Evolutionary conservation across 2,329 filamentous ascomycete species (phyloP).

Genomic region (Chrysoporthe puriensis): DNA sequence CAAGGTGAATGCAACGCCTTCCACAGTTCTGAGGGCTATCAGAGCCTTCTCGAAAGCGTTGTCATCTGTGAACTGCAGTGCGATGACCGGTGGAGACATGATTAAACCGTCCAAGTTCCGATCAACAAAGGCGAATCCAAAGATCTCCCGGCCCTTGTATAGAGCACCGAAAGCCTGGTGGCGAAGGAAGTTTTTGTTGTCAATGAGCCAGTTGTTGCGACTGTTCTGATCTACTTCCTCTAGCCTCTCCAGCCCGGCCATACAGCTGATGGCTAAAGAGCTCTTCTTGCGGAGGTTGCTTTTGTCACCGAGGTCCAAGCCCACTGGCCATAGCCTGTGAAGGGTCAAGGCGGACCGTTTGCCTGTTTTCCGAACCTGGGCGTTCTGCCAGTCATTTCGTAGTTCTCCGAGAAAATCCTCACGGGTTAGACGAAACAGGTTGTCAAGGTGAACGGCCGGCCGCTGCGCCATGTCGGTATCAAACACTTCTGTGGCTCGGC

Average conservation of each 20-base stretch:
- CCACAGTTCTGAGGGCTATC: conserved; percentile 41
- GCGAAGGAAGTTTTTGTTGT: conserved; percentile 55
- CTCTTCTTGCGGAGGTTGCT: conserved; percentile 37
- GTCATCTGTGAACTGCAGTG: conserved; percentile 54
- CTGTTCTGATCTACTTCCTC: conserved; percentile 33
- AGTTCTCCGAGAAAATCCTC: conserved; percentile 74
- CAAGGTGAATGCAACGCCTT: conserved; percentile 52
- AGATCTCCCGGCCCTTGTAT: conserved; percentile 51
- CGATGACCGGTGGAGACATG: conserved; percentile 48
- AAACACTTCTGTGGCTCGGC: conserved; percentile 53
- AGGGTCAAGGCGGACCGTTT: conserved; percentile 45
- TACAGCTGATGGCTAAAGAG: conserved; percentile 46
- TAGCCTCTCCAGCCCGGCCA: conserved; percentile 50
- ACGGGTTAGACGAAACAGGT: conserved; percentile 71
- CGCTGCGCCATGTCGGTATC: conserved; percentile 43
- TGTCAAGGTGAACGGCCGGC: conserved; percentile 62
- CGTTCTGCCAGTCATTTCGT: conserved; percentile 60
- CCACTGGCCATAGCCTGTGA: conserved; percentile 41
- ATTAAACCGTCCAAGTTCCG: conserved; percentile 53
- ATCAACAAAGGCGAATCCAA: conserved; percentile 64
- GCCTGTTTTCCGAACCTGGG: conserved; percentile 52
- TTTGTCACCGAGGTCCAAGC: conserved; percentile 42
- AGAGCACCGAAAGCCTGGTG: conserved; percentile 67
- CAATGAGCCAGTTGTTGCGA: conserved; percentile 50
- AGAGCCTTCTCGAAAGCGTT: conserved; percentile 52